Evolutionary conservation across 352 stramenopile species (phyloP), one percentile per base, ranked within the genome.

Genomic region (Pythium phragmiticola): DNA sequence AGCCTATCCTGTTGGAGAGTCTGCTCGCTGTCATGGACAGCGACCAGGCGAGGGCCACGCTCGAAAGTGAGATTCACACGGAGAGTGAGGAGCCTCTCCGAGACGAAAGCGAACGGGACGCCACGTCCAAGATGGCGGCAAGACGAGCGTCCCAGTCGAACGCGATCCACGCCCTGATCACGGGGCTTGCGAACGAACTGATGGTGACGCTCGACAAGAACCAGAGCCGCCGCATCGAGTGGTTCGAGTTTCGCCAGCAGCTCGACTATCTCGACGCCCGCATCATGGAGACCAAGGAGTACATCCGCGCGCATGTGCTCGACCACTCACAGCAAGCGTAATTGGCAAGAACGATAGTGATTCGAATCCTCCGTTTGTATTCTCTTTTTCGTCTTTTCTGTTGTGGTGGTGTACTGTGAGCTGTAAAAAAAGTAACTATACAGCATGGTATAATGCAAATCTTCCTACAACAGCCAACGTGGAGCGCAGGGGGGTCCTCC

Each of bases 241-340:
- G 83, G 80, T 87, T 80, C 58, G 80, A 92, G 55, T 92, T 90
- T 52, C 82, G 80, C 7, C 76, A 81, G 53, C 74, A 90, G n/a
- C 63, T 92, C 30, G 83, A 88, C 56, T 89, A 81, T 52, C 65
- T 92, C 21, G 78, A 92, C 16, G 65, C 72, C 7, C 75, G 78
- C 21, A 69, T 92, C 37, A 49, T 63, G 16, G 50, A 89, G 50
- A 81, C 73, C 45, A 89, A 88, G 52, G 28, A 30, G 6, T 89
- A 85, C 59, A 84, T 92, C 49, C 57, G 37, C 28, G 49, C 63
- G 23, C 55, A 56, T 30, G 55, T 69, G 21, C 50, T 69, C 2
- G 55, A 48, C 16, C 19, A 55, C 3, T 17, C n/a, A 17, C 26
- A 21, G 21, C 19, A 37, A 23, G 12, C 28, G 47, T n/a, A 39